Evolutionary conservation across 345 rosid species (phyloP).

Genomic region (Syzygium oleosum): DNA sequence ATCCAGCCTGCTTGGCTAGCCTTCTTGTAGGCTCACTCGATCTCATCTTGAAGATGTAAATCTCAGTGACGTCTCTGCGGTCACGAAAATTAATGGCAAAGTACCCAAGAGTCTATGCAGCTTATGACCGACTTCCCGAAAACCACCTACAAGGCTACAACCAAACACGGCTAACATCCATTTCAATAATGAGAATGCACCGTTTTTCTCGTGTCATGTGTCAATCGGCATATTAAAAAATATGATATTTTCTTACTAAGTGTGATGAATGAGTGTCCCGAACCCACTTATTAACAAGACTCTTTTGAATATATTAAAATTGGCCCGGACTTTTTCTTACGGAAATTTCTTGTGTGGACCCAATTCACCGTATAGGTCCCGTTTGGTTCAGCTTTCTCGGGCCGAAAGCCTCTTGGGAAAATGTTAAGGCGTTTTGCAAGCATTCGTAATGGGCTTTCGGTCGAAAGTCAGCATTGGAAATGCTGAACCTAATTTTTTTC

Average conservation of each 20-base stretch:
- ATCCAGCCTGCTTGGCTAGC: not conserved
- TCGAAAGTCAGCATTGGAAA: no score
- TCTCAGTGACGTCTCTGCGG: not conserved
- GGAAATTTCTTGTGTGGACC: not conserved
- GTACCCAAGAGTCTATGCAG: not conserved
- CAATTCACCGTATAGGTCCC: no score
- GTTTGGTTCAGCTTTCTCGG: no score
- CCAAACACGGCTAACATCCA: not conserved
- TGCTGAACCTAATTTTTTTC: no score
- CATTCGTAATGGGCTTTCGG: no score
- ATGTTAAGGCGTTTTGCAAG: no score
- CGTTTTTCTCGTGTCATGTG: not conserved
- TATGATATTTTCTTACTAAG: not conserved
- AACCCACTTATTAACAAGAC: not conserved
- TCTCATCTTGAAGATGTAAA: not conserved
- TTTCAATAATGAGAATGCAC: not conserved
- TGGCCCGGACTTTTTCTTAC: not conserved
- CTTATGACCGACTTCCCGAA: not conserved
- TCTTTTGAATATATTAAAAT: not conserved
- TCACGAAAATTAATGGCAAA: not conserved
- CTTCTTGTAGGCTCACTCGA: not conserved
- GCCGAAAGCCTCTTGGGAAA: no score
- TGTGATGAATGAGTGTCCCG: not conserved
- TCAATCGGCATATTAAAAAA: not conserved
- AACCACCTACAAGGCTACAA: no score